Conservation (phyloP, 2,329 filamentous ascomycete genomes). For the Epichloe sp. region DNA sequence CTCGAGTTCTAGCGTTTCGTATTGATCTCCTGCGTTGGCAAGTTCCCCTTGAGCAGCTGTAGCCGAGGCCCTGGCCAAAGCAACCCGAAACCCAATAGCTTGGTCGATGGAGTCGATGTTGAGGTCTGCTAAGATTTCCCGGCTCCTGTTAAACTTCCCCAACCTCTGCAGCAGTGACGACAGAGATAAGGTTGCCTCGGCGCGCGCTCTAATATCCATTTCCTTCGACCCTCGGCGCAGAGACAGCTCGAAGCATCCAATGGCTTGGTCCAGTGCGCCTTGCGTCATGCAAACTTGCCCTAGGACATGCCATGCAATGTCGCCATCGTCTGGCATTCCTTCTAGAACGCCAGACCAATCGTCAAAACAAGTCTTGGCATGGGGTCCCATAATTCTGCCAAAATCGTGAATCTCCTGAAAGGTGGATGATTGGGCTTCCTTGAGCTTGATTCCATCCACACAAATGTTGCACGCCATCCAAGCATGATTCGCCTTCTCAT, state of each 20-base stretch:
- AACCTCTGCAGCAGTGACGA: slow-evolving; percentile 11
- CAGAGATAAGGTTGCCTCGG: slow-evolving; percentile 12
- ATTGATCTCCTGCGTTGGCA: slow-evolving; percentile 10
- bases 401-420: slow-evolving; percentile 14
- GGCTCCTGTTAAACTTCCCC: slow-evolving; percentile 9
- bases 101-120: slow-evolving; percentile 12
- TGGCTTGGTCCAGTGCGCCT: slow-evolving; percentile 12
- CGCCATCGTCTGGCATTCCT: slow-evolving; percentile 14
- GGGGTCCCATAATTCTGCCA: slow-evolving; percentile 14
- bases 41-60: slow-evolving; percentile 11
- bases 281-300: slow-evolving; percentile 17
- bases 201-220: slow-evolving; percentile 10
- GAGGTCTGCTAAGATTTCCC: slow-evolving; percentile 10
- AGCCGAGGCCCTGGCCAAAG: slow-evolving; percentile 12
- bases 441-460: slow-evolving; percentile 11
- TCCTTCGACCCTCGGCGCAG: slow-evolving; percentile 6
- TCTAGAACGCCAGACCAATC: slow-evolving; percentile 12
- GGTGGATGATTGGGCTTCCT: slow-evolving; percentile 9
- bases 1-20: slow-evolving; percentile 11
- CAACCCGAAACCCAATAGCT: slow-evolving; percentile 12
- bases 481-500: slow-evolving; percentile 10
- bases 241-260: slow-evolving; percentile 15
- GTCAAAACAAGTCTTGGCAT: slow-evolving; percentile 15
- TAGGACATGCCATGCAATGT: slow-evolving; percentile 25
- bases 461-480: slow-evolving; percentile 15